Evolutionary conservation across 2,329 filamentous ascomycete genomes (phyloP).

Genomic region (Dactylellina cionopaga): DNA sequence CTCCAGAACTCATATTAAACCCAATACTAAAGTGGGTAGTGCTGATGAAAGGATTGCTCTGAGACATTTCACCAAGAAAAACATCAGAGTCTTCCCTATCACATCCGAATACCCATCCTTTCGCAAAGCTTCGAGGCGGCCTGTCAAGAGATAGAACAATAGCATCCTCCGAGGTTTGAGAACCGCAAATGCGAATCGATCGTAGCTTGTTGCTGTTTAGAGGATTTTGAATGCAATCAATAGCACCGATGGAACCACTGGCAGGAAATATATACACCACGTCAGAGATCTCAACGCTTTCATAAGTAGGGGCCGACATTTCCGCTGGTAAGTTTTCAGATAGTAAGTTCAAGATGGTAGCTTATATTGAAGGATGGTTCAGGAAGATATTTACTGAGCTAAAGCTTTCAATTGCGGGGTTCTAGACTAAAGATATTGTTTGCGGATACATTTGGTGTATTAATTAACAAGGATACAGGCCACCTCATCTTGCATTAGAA

Average conservation of each 20-base stretch:
- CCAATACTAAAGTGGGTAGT: not conserved
- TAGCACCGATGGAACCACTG: not conserved
- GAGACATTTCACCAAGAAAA: not conserved
- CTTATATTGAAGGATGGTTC: no score
- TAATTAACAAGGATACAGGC: no score
- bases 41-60: no score
- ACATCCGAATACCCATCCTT: not conserved
- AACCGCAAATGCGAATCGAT: not conserved
- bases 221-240: not conserved
- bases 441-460: no score
- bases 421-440: no score
- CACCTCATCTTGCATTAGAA: no score
- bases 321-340: no score
- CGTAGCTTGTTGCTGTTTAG: not conserved
- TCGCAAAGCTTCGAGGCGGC: not conserved
- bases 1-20: not conserved
- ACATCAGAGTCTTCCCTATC: not conserved
- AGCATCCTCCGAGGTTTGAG: not conserved
- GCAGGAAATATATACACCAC: not conserved
- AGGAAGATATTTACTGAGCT: no score
- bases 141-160: not conserved
- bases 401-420: no score
- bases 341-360: no score
- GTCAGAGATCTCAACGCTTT: not conserved
- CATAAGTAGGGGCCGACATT: not conserved